Conservation (phyloP, 768 basidiomycete genomes). For the Gymnopilus junonius region DNA sequence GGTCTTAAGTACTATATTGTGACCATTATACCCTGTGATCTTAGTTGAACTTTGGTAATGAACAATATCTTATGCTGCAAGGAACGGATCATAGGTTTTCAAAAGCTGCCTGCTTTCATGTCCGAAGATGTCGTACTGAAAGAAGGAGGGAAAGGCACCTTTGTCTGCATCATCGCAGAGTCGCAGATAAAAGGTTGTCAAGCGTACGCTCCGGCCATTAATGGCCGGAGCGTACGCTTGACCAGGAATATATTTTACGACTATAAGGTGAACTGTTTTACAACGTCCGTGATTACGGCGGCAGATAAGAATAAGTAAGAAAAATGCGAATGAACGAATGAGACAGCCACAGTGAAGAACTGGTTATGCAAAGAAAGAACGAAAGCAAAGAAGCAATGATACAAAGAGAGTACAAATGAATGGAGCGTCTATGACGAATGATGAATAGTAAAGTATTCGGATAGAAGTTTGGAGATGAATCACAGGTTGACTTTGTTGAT, state of each 20-base stretch:
- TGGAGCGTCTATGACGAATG: not conserved
- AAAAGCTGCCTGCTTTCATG: too few species aligned
- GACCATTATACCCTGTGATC: too few species aligned
- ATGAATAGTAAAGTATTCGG: not conserved
- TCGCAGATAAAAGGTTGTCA: too few species aligned
- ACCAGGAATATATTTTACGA: not conserved
- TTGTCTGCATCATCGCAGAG: too few species aligned
- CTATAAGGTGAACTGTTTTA: not conserved
- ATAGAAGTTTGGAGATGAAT: not conserved
- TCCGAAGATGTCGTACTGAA: too few species aligned
- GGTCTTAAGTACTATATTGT: too few species aligned
- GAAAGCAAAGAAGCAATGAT: not conserved
- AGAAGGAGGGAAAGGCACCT: too few species aligned
- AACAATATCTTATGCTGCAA: too few species aligned
- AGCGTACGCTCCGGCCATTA: too few species aligned
- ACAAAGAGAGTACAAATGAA: not conserved
- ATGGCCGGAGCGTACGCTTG: too few species aligned
- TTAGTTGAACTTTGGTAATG: too few species aligned
- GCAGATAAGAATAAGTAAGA: not conserved
- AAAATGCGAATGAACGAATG: not conserved
- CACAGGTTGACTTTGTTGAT: constrained; percentile 22
- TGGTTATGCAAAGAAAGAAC: not conserved
- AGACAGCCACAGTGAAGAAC: not conserved
- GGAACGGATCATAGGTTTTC: too few species aligned
- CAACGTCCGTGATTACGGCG: not conserved